Evolutionary conservation across 305 asterid genomes (phyloP).

Genomic region (Lippia alba): DNA sequence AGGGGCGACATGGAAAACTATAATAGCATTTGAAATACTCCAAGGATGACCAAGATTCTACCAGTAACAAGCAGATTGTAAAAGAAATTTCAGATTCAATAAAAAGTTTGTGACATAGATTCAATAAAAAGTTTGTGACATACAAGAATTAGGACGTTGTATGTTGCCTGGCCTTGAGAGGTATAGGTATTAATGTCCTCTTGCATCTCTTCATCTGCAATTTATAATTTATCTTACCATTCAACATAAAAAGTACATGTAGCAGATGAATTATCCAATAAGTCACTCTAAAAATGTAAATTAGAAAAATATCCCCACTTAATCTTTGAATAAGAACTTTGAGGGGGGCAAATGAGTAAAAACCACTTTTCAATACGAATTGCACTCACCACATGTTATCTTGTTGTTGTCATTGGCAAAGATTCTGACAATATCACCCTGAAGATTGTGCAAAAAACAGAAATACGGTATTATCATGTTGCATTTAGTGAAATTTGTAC

Average conservation of each 20-base stretch:
- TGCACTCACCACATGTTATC: slow-evolving; percentile 90
- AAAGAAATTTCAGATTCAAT: slow-evolving; percentile 1
- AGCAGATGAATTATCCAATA: slow-evolving; percentile 2
- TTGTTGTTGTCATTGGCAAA: slow-evolving; percentile 94
- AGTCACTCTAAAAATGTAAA: slow-evolving; percentile 1
- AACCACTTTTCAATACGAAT: slow-evolving; percentile 3
- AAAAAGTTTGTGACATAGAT: slow-evolving; percentile 45
- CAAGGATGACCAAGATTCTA: neutral
- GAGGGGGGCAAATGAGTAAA: too few species aligned
- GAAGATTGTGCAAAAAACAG: slow-evolving; percentile 30
- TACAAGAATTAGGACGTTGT: slow-evolving; percentile 78
- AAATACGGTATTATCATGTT: neutral
- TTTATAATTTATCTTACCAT: slow-evolving; percentile 32
- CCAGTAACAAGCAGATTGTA: slow-evolving; percentile 25
- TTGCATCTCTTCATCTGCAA: slow-evolving; percentile 88
- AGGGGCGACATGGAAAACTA: neutral
- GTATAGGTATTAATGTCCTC: slow-evolving; percentile 77
- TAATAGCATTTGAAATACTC: neutral
- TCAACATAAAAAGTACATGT: slow-evolving; percentile 33
- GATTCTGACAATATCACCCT: slow-evolving; percentile 94
- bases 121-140: slow-evolving; percentile 36
- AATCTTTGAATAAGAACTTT: too few species aligned
- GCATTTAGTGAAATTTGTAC: slow-evolving; percentile 8
- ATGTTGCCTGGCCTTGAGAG: slow-evolving; percentile 73
- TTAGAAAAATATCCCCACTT: neutral